Evolutionary conservation across 768 basidiomycete species (phyloP), one percentile per base, ranked within the genome.

Genomic region (Collybia sp.): DNA sequence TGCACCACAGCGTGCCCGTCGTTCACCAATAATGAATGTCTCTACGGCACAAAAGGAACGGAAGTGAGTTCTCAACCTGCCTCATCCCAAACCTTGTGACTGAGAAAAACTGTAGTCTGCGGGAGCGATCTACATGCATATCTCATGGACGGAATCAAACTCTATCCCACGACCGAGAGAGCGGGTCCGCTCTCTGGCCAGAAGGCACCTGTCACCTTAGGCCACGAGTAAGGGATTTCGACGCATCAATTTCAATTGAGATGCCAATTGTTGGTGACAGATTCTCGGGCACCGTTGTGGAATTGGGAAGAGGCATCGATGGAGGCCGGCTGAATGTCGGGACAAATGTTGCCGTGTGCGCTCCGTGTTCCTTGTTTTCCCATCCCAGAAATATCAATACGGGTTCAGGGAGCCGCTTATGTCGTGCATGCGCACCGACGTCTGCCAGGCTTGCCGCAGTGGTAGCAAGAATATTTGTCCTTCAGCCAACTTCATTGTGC

Each of bases 81-180:
- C 12, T 15, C 18, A 45, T 2, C 48, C 39, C 30, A 32, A 30
- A 43, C 12, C n/a, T 16, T 4, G 25, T 3, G 25, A 25, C 25
- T 8, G 25, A 25, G 25, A 25, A 25, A 25, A 8, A 17, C 34
- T 2, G 19, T 42, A 61, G 70, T 73, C 46, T 75, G 71, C 42
- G 71, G 72, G 10, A 68, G 65, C 34, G 74, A 76, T 52, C 54
- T 76, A 12, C 70, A 74, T 47, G 68, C 70, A 12, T 73, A 66
- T 46, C 53, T 63, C 12, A 53, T 53, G 1, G 44, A 47, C n/a
- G 46, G 60, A 31, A 46, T 60, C 35, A 54, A 52, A 40, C 59
- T 58, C 38, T 60, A 68, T 13, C 65, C 65, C 10, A 35, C 44
- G 9, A 63, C 63, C 2, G 50, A 56, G 16, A 25, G 25, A 25